These are phyloP conservation scores for Pulveroboletus sp. DNA, from an alignment of 768 basidiomycete genomes.

Conservation along the genomic window DNA sequence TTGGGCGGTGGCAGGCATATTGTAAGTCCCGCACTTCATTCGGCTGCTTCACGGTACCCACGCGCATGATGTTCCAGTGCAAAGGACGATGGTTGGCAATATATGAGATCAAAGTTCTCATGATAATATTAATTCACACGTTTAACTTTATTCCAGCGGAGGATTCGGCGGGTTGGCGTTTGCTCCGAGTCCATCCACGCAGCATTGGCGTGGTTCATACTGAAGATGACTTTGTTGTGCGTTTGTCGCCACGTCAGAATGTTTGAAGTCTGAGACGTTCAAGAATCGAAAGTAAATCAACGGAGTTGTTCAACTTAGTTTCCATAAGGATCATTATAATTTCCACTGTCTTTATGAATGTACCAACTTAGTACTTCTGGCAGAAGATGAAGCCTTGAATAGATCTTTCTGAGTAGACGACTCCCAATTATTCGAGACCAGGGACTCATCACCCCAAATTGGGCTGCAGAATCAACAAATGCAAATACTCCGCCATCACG, in stretches of 20 bases:
- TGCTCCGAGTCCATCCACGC: constrained; percentile 10
- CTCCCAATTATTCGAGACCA: too few relatives aligned
- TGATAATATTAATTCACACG: constrained; percentile 14
- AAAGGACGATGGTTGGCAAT: constrained; percentile 25
- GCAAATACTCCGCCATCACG: background rate
- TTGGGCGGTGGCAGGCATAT: constrained; percentile 18
- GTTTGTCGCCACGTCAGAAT: constrained; percentile 3
- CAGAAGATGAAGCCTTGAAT: too few relatives aligned
- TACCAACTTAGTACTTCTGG: too few relatives aligned
- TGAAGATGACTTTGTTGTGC: constrained; percentile 14
- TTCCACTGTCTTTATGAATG: too few relatives aligned
- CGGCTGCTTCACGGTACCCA: background rate
- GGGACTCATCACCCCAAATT: too few relatives aligned
- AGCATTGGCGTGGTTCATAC: constrained; percentile 18
- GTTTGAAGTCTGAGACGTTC: too few relatives aligned
- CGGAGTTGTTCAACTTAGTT: too few relatives aligned
- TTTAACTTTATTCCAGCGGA: constrained; percentile 14
- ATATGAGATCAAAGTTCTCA: constrained; percentile 20
- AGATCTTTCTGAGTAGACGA: too few relatives aligned
- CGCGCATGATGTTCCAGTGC: constrained; percentile 25
- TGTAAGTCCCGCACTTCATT: constrained; percentile 6
- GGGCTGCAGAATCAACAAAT: background rate
- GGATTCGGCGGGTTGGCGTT: background rate
- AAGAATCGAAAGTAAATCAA: too few relatives aligned
- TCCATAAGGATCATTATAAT: too few relatives aligned